These are phyloP conservation scores for Pleomassaria siparia DNA, from an alignment of 2,329 filamentous ascomycete species.

Conservation along the genomic window DNA sequence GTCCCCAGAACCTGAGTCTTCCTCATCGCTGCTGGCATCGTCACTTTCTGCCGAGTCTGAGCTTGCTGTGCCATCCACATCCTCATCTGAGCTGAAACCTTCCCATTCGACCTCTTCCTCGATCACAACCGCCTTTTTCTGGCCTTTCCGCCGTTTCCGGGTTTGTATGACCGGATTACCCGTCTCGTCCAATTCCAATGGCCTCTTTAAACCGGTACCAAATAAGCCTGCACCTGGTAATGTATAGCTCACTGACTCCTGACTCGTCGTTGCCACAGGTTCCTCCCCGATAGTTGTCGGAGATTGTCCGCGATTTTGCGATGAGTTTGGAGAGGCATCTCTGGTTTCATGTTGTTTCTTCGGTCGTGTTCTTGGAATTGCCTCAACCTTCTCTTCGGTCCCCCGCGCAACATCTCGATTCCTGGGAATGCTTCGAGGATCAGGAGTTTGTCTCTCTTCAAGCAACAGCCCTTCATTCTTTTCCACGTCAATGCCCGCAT, in stretches of 20 bases:
- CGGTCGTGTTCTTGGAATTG: not conserved
- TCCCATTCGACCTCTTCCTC: constrained; percentile 59
- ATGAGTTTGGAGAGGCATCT: not conserved
- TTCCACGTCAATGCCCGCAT: constrained; percentile 62
- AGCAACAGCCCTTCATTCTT: constrained; percentile 60
- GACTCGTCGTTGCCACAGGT: not conserved
- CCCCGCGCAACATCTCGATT: constrained; percentile 36
- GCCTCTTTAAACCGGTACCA: constrained; percentile 84
- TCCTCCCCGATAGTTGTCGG: constrained; percentile 14
- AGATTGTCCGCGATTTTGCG: constrained; percentile 21
- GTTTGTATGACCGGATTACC: constrained; percentile 82
- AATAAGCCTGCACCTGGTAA: constrained; percentile 32
- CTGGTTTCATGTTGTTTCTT: constrained; percentile 1
- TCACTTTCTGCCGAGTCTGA: constrained; percentile 12
- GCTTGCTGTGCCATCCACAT: constrained; percentile 5
- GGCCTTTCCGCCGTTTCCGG: constrained; percentile 67
- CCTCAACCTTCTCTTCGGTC: constrained; percentile 20
- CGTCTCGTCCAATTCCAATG: constrained; percentile 75
- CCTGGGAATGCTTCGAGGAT: too few relatives aligned
- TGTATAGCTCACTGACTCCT: constrained; percentile 18
- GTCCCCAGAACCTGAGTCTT: constrained; percentile 28
- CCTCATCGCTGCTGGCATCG: constrained; percentile 9
- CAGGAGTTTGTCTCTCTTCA: constrained; percentile 34
- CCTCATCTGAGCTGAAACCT: constrained; percentile 56
- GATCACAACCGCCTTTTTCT: constrained; percentile 40